phyloP scores from a whole-genome alignment of 2,329 filamentous ascomycete species.

The Leptographium galeiforme region DNA sequence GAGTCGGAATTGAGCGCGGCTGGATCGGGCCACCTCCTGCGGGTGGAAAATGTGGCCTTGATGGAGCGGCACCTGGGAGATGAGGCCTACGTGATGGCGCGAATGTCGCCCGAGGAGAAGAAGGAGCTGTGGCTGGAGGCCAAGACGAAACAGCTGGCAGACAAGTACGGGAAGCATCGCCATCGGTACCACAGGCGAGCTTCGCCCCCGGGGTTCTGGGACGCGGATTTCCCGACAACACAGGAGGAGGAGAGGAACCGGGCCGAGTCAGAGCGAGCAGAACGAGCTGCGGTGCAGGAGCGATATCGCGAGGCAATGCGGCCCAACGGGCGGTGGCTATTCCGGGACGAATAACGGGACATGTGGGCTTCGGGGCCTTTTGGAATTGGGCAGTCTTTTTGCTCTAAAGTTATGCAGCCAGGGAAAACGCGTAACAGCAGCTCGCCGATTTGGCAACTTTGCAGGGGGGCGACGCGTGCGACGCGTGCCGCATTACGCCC shows the following conservation, averaged over 20 bases:
- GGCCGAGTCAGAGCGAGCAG: slow-evolving; percentile 48
- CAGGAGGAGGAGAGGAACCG: slow-evolving; percentile 61
- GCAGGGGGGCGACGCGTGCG: no score
- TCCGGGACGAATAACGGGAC: slow-evolving; percentile 55
- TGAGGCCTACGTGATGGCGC: slow-evolving; percentile 41
- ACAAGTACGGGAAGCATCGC: slow-evolving; percentile 64
- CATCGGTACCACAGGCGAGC: slow-evolving; percentile 56
- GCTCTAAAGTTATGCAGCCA: no score
- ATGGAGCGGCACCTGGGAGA: slow-evolving; percentile 46
- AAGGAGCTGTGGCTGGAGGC: slow-evolving; percentile 61
- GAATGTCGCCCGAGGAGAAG: slow-evolving; percentile 47
- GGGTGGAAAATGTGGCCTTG: slow-evolving; percentile 30
- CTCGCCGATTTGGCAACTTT: no score
- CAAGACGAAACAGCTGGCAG: slow-evolving; percentile 57
- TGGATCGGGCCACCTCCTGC: slow-evolving; percentile 21
- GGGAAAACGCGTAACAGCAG: no score
- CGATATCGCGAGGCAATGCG: slow-evolving; percentile 73
- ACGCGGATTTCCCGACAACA: slow-evolving; percentile 75
- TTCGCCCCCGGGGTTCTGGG: slow-evolving; percentile 83
- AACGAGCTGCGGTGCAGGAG: slow-evolving; percentile 53
- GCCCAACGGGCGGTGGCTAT: slow-evolving; percentile 62
- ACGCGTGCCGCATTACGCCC: no score
- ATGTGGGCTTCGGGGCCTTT: no score
- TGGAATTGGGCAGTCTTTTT: no score
- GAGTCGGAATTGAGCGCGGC: slow-evolving; percentile 27